Percentiles rank a stretch among this genome's conserved stretches.
Evolutionary conservation across 2,329 filamentous ascomycete genomes (phyloP).

Genomic region (Orbilia javanica): DNA sequence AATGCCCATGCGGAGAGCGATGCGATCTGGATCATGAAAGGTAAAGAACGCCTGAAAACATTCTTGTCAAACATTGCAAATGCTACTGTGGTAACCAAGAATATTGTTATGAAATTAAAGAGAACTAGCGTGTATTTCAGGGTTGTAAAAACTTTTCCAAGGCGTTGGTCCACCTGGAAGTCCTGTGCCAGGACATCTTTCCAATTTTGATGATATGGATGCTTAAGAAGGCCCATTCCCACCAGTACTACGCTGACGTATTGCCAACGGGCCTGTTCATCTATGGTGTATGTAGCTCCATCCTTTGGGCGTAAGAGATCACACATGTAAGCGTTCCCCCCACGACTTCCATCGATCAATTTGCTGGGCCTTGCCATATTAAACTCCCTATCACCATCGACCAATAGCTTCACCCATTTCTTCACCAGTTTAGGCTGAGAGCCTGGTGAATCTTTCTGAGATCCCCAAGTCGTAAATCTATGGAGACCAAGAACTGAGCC

Average conservation of each 20-base stretch:
- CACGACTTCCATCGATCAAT: constrained; percentile 38
- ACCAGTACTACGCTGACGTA: constrained; percentile 36
- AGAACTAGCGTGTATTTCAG: constrained; percentile 13
- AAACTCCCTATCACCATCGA: constrained; percentile 28
- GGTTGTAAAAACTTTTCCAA: constrained; percentile 23
- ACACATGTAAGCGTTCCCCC: constrained; percentile 43
- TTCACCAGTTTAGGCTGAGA: constrained; percentile 1
- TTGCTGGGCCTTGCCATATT: constrained; percentile 38
- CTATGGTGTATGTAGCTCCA: constrained; percentile 45
- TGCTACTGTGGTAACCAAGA: constrained; percentile 6
- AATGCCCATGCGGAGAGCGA: constrained; percentile 42
- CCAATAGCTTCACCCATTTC: constrained; percentile 15
- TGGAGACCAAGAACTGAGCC: constrained; percentile 4
- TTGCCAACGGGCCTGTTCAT: constrained; percentile 41
- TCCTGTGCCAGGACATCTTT: constrained; percentile 11
- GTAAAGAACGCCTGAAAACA: constrained; percentile 17
- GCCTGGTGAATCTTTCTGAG: background rate
- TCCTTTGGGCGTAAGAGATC: constrained; percentile 36
- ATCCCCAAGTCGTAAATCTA: constrained; percentile 8
- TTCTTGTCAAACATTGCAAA: constrained; percentile 40
- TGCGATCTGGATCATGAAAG: constrained; percentile 32
- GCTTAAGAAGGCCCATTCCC: constrained; percentile 25
- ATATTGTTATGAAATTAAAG: constrained; percentile 32
- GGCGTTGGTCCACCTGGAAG: constrained; percentile 25
- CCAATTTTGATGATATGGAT: constrained; percentile 14